These are phyloP conservation scores for Mucuna pruriens DNA, from an alignment of 306 rosid genomes.

Conservation along the genomic window DNA sequence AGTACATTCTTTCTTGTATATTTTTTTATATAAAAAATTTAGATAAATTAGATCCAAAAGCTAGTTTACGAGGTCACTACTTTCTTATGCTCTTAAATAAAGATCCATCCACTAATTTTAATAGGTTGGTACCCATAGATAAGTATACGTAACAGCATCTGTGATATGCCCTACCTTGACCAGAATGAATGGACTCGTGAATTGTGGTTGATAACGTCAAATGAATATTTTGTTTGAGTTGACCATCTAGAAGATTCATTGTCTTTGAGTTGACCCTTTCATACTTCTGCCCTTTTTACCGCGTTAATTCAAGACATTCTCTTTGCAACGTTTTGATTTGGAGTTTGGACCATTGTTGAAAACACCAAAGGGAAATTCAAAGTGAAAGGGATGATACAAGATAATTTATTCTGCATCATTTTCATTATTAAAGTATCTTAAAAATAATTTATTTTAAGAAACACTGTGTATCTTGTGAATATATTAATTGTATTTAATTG, in stretches of 20 bases:
- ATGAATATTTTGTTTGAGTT: background rate
- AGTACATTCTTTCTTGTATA: no score
- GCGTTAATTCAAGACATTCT: background rate
- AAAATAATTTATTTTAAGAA: background rate
- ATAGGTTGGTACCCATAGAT: no score
- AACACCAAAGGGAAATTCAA: background rate
- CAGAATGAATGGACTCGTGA: background rate
- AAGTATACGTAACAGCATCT: background rate
- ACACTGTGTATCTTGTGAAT: no score
- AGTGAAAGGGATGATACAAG: background rate
- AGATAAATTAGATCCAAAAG: no score
- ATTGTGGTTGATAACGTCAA: background rate
- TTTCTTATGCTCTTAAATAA: no score
- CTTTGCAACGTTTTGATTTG: background rate
- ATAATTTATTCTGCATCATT: background rate
- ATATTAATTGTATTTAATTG: background rate
- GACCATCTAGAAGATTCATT: background rate
- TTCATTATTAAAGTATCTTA: background rate
- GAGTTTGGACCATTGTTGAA: background rate
- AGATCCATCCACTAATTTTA: no score
- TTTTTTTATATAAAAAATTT: no score
- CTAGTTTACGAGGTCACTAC: no score
- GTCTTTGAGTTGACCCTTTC: no score
- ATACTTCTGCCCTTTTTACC: no score
- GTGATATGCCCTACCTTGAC: background rate